Conservation (phyloP, 2,329 filamentous ascomycete species). For the Aspergillus transmontanensis region DNA sequence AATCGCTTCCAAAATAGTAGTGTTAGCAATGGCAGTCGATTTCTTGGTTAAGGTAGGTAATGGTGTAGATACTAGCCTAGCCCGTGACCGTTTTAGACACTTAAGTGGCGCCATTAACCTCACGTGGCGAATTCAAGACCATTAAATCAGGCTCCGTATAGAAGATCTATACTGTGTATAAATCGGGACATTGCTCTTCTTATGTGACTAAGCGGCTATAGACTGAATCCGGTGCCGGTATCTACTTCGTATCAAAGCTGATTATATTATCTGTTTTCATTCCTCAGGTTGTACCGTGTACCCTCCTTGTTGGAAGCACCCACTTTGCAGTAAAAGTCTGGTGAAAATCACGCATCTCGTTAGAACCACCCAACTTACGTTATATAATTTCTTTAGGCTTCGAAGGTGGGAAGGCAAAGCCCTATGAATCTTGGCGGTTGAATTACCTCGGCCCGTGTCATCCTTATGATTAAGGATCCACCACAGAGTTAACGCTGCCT, state of each 20-base stretch:
- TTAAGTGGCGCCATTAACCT: not conserved
- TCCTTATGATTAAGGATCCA: not conserved
- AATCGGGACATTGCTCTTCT: not conserved
- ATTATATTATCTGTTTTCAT: no score
- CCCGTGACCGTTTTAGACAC: not conserved
- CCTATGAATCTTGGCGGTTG: not conserved
- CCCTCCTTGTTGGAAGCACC: not conserved
- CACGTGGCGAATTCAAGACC: not conserved
- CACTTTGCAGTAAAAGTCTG: not conserved
- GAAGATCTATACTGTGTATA: not conserved
- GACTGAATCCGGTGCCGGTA: not conserved
- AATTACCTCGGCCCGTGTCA: not conserved
- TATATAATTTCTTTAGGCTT: not conserved
- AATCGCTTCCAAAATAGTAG: not conserved
- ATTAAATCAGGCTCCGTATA: not conserved
- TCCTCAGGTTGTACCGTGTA: no score
- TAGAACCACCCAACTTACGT: not conserved
- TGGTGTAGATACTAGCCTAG: not conserved
- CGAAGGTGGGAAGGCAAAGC: not conserved
- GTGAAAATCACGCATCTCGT: not conserved
- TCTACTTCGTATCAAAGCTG: no score
- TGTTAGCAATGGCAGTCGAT: not conserved
- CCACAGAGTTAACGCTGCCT: not conserved
- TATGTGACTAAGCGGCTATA: not conserved
- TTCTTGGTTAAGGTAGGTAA: not conserved